Evolutionary conservation across 371 early-diverging fungal genomes (phyloP), one percentile per base, ranked within the genome.

Genomic region (Apophysomyces sp.): DNA sequence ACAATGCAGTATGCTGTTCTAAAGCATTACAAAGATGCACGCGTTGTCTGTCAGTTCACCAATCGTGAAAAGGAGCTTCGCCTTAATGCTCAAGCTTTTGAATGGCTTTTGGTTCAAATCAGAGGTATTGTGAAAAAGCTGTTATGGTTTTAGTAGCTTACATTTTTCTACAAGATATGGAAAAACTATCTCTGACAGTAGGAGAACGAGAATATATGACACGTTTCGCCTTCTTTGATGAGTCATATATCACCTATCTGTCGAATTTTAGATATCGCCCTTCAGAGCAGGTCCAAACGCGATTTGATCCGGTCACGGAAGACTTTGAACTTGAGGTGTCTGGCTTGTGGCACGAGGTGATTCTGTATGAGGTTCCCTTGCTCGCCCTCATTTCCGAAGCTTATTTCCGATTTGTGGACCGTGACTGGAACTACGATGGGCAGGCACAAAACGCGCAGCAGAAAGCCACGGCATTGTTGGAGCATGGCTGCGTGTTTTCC

Each of bases 1-100:
- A 86, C 89, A 21, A 92, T 92, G 92, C 92, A 92, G 61, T 80
- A 90, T 63, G 90, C 89, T 0, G 89, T 91, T 12, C 63, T 86
- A 30, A 81, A 85, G 61, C 89, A 90, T 57, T 92, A 90, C 57
- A 86, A 86, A n/a, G 74, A 85, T 29, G 82, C 78, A 11, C 68
- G 69, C 0, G 90, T 86, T 28, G 77, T 80, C 32, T 92, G 91
- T 52, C 72, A 76, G 30, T 90, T 91, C 70, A 88, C 86, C 11
- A 92, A 91, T 62, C 78, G 92, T 28, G 81, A 85, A 51, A 69
- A 72, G 18, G 63, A 74, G 0, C 68, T 77, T 26, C 63, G 49
- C 24, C 64, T 87, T 52, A 86, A 78, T 61, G 60, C 57, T 2
- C 62, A 64, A 18, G 76, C 87, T 9, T 73, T 77, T 12, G 68